Evolutionary conservation across 2,329 filamentous ascomycete genomes (phyloP).

Genomic region (Aureobasidium musti): DNA sequence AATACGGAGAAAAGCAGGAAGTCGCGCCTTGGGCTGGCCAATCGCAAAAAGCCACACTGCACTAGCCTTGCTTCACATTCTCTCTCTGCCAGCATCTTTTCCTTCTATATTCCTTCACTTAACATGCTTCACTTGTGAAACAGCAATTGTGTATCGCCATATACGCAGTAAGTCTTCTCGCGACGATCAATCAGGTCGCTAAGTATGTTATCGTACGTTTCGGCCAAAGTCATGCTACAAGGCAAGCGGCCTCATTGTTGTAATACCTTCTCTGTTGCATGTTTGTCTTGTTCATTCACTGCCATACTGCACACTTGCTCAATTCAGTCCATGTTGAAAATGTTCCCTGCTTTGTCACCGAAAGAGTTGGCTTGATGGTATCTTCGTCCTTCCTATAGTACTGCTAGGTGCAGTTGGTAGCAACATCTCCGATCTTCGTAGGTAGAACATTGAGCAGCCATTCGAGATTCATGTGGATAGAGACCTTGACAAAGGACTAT

Average conservation of each 20-base stretch:
- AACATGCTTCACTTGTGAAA: neutral
- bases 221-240: neutral
- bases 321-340: neutral
- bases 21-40: neutral
- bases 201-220: neutral
- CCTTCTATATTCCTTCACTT: constrained; percentile 1
- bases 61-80: neutral
- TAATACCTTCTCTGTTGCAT: neutral
- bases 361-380: neutral
- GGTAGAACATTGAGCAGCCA: neutral
- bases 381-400: neutral
- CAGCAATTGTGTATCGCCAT: neutral
- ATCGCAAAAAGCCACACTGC: constrained; percentile 11
- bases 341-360: neutral
- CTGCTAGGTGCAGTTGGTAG: neutral
- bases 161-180: neutral
- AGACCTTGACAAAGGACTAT: neutral
- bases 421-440: neutral
- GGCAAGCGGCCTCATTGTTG: neutral
- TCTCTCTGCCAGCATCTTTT: neutral
- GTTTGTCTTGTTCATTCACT: neutral
- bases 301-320: neutral
- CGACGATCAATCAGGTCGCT: neutral
- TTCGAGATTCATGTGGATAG: neutral
- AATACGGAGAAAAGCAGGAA: constrained; percentile 18